Base-by-base conservation (phyloP, 257 asterid species). In the Cordia subcordata region DNA sequence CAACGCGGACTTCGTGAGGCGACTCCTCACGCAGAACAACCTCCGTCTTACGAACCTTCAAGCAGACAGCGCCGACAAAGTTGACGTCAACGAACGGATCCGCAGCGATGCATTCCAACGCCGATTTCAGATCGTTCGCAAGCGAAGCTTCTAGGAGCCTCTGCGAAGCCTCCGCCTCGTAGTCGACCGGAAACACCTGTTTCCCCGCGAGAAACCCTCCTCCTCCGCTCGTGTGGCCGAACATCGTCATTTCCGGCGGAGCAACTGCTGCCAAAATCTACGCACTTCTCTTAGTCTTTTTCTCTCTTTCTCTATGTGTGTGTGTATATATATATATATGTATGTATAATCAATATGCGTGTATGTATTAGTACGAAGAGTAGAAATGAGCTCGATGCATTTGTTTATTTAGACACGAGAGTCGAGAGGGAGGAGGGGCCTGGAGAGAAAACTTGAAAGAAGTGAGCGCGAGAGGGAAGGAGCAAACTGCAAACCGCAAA, bases 1-100 rank as follows among this genome's bases (percentile, higher is more conserved):
- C 80, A 56, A 78, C 74, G 58, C 80, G 66, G 57, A 85, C 80
- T 61, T 85, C 75, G 58, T 23, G 60, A 14, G 87, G 81, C 51
- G 69, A 67, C 63, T 85, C 90, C 27, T 83, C 84, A 13, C 66
- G 58, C 68, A 84, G 67, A 64, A 80, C 72, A 4, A 81, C 72
- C 55, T 73, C 80, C 22, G 84, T 66, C 60, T 78, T 83, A n/a
- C 83, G 77, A 57, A 85, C 58, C 82, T 77, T 88, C 70, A 85
- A 72, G 68, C 88, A 71, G 21, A 85, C 81, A 64, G 74, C 88
- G 22, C 85, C 90, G 16, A 81, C 78, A 53, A 76, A 80, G 75
- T 88, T 88, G 13, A 88, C 95, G 65, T 88, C 95, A 19, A 85
- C 77, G 71, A 65, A 80, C 49, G 87, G 90, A 81, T 85, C 85